Conservation (phyloP, 345 rosid genomes). For the Psidium friedrichsthalianum region DNA sequence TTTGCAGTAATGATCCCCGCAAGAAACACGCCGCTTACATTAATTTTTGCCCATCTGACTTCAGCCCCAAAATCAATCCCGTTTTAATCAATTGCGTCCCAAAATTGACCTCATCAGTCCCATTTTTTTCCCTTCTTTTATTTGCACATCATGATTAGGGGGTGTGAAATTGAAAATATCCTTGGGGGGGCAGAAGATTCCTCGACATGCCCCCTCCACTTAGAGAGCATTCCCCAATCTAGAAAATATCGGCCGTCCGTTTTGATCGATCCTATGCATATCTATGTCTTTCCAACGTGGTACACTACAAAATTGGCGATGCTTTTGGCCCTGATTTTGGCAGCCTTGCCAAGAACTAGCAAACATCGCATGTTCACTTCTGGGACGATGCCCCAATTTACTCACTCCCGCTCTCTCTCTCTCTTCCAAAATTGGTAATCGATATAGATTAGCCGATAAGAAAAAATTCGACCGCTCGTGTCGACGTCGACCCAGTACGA, state of each 20-base stretch:
- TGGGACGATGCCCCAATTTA: background rate
- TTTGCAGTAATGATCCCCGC: background rate
- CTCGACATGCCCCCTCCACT: background rate
- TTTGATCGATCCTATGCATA: background rate
- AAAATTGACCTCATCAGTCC: background rate
- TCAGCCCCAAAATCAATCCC: background rate
- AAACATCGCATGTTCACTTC: background rate
- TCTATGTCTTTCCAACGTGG: background rate
- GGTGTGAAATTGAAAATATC: too few species aligned
- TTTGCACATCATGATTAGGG: too few species aligned
- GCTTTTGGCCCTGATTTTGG: background rate
- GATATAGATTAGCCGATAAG: background rate
- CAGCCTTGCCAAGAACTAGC: background rate
- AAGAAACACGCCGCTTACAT: background rate
- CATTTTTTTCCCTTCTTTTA: background rate
- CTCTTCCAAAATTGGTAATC: background rate
- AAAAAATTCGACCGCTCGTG: too few species aligned
- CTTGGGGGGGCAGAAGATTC: background rate
- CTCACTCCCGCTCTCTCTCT: background rate
- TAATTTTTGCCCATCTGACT: background rate
- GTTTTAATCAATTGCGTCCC: background rate
- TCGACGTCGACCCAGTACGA: background rate
- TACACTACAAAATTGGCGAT: background rate
- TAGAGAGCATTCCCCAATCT: background rate
- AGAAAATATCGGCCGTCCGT: background rate